These are phyloP conservation scores for Phragmites australis DNA, from an alignment of 176 grass and related monocot species.

Conservation along the genomic window DNA sequence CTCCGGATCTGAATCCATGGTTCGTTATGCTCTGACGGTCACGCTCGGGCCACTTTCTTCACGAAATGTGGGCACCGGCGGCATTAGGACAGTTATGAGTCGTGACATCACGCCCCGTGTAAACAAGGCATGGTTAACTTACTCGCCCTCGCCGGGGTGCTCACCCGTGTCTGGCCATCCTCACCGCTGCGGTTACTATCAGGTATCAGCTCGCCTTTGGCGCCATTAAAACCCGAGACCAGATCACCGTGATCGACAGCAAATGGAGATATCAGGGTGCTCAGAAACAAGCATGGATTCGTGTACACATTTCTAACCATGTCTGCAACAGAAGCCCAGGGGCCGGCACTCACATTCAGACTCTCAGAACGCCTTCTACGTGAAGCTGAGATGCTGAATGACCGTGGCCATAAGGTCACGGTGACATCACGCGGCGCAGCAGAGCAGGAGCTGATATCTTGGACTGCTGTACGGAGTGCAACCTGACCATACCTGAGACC, in stretches of 20 bases:
- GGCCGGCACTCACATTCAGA: slow-evolving; percentile 31
- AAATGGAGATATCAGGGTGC: slow-evolving; percentile 15
- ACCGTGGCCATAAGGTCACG: slow-evolving; percentile 27
- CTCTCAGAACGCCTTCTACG: slow-evolving; percentile 8
- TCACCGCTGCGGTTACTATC: slow-evolving; percentile 33
- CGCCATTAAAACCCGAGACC: slow-evolving; percentile 33
- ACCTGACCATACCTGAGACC: slow-evolving; percentile 39
- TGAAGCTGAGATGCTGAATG: slow-evolving; percentile 2
- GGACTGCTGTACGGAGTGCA: slow-evolving; percentile 40
- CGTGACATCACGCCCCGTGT: slow-evolving; percentile 29
- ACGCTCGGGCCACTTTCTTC: slow-evolving; percentile 34
- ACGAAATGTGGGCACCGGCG: neutral
- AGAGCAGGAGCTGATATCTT: neutral
- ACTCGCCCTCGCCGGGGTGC: neutral
- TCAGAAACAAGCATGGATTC: neutral
- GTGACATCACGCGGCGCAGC: slow-evolving; percentile 35
- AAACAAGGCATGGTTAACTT: slow-evolving; percentile 12
- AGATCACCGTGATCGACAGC: neutral
- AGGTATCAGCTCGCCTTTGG: slow-evolving; percentile 27
- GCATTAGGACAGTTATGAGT: slow-evolving; percentile 6
- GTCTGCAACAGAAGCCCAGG: slow-evolving; percentile 27
- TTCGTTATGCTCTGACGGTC: slow-evolving; percentile 12
- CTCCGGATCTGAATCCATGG: slow-evolving; percentile 35
- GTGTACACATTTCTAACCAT: slow-evolving; percentile 44
- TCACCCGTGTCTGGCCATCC: slow-evolving; percentile 8